phyloP scores from a whole-genome alignment of 2,329 filamentous ascomycete genomes.

The Penicillium verrucosum region DNA sequence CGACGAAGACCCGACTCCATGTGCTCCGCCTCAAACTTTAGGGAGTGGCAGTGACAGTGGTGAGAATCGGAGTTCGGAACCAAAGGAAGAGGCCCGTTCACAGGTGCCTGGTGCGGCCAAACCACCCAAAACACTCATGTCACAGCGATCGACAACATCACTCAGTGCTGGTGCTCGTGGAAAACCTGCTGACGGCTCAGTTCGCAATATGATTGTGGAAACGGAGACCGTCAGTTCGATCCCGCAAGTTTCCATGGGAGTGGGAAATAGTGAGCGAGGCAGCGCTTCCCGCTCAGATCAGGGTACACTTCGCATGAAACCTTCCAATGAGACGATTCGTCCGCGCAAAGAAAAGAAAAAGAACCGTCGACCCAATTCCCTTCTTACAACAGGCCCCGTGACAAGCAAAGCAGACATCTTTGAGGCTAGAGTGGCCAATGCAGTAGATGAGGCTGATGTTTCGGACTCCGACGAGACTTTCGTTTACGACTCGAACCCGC shows the following conservation, averaged over 20 bases:
- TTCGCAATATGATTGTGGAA: conserved; percentile 93
- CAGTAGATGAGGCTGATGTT: conserved; percentile 91
- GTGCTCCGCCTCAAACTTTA: conserved; percentile 43
- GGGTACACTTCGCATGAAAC: conserved; percentile 77
- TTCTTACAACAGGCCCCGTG: conserved; percentile 51
- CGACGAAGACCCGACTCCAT: conserved; percentile 40
- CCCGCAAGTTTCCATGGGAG: conserved; percentile 74
- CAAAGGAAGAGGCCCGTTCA: conserved; percentile 37
- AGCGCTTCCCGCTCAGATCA: conserved; percentile 59
- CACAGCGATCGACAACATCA: conserved; percentile 67
- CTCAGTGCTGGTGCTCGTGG: conserved; percentile 58
- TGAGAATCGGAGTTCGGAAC: conserved; percentile 37
- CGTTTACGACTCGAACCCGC: conserved; percentile 96
- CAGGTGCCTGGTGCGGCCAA: conserved; percentile 40
- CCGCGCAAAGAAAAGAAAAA: conserved; percentile 93
- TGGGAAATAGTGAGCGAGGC: conserved; percentile 54
- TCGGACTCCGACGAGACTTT: conserved; percentile 98
- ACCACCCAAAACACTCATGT: conserved; percentile 52
- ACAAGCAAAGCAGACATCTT: conserved; percentile 98
- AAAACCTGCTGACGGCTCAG: conserved; percentile 69
- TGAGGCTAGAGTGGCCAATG: conserved; percentile 92
- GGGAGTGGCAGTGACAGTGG: conserved; percentile 62
- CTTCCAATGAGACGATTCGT: conserved; percentile 91
- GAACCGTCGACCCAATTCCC: conserved; percentile 67
- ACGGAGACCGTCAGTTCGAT: conserved; percentile 93